Base-by-base conservation (phyloP, 2,329 filamentous ascomycete species). In the Trichoderma atrobrunneum region DNA sequence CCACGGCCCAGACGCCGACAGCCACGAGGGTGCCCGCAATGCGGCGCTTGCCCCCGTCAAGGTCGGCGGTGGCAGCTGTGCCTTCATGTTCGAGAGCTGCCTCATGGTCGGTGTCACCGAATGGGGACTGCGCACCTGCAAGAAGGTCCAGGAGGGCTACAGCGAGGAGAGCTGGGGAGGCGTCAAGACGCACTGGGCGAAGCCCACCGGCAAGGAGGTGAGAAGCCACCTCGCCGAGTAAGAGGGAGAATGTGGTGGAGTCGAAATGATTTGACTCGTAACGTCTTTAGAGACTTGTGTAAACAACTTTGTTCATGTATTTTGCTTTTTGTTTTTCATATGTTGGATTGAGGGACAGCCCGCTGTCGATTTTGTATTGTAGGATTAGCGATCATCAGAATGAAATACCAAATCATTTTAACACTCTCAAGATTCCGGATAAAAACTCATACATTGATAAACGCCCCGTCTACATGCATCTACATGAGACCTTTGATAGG, bases 111-210 rank as follows among this genome's bases (percentile, higher is more conserved):
- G 91, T 0, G 90, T 93, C 24, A 92, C 91, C 2, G 89, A 92
- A 68, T 93, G 91, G 91, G 91, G 90, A 0, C 80, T 88, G 70
- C 80, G 83, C 75, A 85, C 88, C 72, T 96, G 86, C 72, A 79
- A 82, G 74, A 88, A 87, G 80, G 84, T 88, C 16, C 87, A 89
- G 84, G 72, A 75, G 43, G 73, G 73, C 71, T 97, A 96, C 78
- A 94, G 90, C 78, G 89, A 90, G 72, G 92, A 97, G 84, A 95
- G 92, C 79, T 97, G 94, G 94, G 90, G 86, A 32, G 87, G 87
- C 0, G 82, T 93, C 67, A 88, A 88, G 80, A 86, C 89, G 57
- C 88, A 92, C 78, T 92, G 91, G 85, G 81, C 82, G 77, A 77
- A 77, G 76, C 84, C 85, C 0, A 80, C 81, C 43, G 82, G 79